A percentile compares a stretch with the other conserved stretches of the same genome.
These are phyloP conservation scores for Apophysomyces trapeziformis DNA, from an alignment of 371 early-diverging fungal genomes.

Conservation along the genomic window DNA sequence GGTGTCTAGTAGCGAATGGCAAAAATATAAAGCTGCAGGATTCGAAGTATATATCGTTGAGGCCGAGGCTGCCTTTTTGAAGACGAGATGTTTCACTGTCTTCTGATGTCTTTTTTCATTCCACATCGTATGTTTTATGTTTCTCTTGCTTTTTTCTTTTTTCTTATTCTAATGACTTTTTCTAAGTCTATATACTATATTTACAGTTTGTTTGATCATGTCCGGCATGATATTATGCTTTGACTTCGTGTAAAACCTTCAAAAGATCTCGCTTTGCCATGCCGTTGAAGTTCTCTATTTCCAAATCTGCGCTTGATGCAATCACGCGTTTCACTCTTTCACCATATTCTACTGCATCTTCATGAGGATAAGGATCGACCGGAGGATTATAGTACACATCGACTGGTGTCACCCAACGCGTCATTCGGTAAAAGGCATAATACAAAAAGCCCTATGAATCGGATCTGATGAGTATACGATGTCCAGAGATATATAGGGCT, in stretches of 20 bases:
- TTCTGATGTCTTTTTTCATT: too few species aligned
- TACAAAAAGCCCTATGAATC: slow-evolving; percentile 35
- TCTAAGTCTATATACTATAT: not conserved
- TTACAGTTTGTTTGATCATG: not conserved
- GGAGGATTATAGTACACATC: slow-evolving; percentile 39
- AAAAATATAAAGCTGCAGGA: too few species aligned
- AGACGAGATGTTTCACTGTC: too few species aligned
- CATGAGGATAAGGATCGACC: slow-evolving; percentile 17
- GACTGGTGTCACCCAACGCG: slow-evolving; percentile 44
- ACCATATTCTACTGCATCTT: slow-evolving; percentile 32
- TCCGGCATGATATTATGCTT: slow-evolving; percentile 5
- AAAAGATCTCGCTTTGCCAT: slow-evolving; percentile 44
- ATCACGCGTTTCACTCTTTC: slow-evolving; percentile 34
- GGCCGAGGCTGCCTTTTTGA: too few species aligned
- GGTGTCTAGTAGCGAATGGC: too few species aligned
- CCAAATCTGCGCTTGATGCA: slow-evolving; percentile 27
- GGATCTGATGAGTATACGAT: not conserved
- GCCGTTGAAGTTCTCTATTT: slow-evolving; percentile 46
- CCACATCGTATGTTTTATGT: too few species aligned
- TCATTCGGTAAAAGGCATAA: slow-evolving; percentile 52
- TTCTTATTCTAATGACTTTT: not conserved
- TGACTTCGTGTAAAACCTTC: slow-evolving; percentile 21
- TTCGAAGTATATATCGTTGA: too few species aligned
- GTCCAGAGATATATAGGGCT: not conserved
- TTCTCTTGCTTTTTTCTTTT: too few species aligned